Base-by-base conservation (phyloP, 202 grass and related monocot genomes). In the Elaeis oleifera region DNA sequence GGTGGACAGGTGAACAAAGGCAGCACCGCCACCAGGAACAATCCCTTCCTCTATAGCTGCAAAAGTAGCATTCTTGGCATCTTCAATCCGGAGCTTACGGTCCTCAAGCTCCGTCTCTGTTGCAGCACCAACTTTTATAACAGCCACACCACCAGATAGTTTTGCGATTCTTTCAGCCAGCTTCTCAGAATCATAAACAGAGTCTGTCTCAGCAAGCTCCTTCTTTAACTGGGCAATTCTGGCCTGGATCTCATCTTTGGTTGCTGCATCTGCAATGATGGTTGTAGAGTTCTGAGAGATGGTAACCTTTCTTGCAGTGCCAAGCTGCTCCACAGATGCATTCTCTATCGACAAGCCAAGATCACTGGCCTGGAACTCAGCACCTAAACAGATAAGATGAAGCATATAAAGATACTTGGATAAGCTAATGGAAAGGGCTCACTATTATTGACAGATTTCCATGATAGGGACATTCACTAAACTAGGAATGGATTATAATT, bases 51-150 rank as follows among this genome's bases (percentile, higher is more conserved):
- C 60, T 21, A 62, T 62, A 62, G 60, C 60, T 62, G 60, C 60
- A 62, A 62, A 62, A 62, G 60, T 62, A 32, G 60, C 60, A 22
- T 62, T 62, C 59, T 62, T 62, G 26, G 60, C 60, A 62, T 62
- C 60, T n/a, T 62, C 60, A 3, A 62, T 62, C 60, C 60, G 19
- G 44, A 62, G 60, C 44, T 62, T 62, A 9, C 60, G 60, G 31
- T 62, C 60, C 29, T 62, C 60, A 21, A 62, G 60, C 29, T 44
- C 60, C 1, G 60, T 61, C 59, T 61, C 59, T 5, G 59, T 61
- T 61, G 59, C 59, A 61, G 59, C 59, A 61, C 59, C 59, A 36
- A 61, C 59, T 61, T 61, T 61, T 48, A 61, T 61, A 2, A 61
- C 59, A 4, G 59, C 59, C 26, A 61, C 59, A 20, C 59, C 59